Conservation (phyloP, 2,329 filamentous ascomycete species). For the Claviceps citrina region DNA sequence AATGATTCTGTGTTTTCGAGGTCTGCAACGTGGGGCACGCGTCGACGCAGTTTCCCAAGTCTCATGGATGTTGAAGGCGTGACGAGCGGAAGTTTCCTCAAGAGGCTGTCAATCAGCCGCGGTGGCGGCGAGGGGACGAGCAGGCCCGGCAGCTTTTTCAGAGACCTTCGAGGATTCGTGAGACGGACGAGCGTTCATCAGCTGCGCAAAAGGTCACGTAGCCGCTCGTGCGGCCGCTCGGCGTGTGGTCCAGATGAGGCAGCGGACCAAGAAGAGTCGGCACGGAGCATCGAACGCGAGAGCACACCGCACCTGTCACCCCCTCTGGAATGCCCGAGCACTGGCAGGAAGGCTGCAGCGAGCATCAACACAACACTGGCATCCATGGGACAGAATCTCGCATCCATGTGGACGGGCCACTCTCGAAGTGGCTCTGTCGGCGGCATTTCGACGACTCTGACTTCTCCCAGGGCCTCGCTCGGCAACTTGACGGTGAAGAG, state of each 20-base stretch:
- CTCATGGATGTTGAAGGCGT: slow-evolving; percentile 35
- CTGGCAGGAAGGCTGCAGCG: slow-evolving; percentile 35
- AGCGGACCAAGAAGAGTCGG: slow-evolving; percentile 8
- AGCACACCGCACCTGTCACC: slow-evolving; percentile 31
- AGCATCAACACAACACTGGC: slow-evolving; percentile 45
- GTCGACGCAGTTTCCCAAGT: slow-evolving; percentile 48
- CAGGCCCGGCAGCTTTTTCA: slow-evolving; percentile 33
- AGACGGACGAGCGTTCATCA: slow-evolving; percentile 31
- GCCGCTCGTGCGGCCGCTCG: slow-evolving; percentile 9
- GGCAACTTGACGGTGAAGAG: slow-evolving; percentile 29
- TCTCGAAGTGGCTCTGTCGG: slow-evolving; percentile 46
- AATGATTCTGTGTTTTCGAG: slow-evolving; percentile 44
- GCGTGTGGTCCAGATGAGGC: slow-evolving; percentile 18
- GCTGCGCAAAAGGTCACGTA: slow-evolving; percentile 32
- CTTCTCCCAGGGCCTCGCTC: slow-evolving; percentile 37
- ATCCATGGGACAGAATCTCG: slow-evolving; percentile 38
- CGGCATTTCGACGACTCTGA: slow-evolving; percentile 28
- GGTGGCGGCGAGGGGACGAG: slow-evolving; percentile 22
- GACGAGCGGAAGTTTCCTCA: slow-evolving; percentile 45
- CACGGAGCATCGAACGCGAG: slow-evolving; percentile 27
- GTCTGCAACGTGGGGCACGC: slow-evolving; percentile 56
- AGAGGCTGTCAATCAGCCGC: slow-evolving; percentile 41
- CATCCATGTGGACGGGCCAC: slow-evolving; percentile 41
- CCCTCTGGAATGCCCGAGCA: slow-evolving; percentile 35
- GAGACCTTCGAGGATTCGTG: slow-evolving; percentile 34